Base-by-base conservation (phyloP, 225 moss, liverwort and hornwort genomes). In the Polytrichum commune region DNA sequence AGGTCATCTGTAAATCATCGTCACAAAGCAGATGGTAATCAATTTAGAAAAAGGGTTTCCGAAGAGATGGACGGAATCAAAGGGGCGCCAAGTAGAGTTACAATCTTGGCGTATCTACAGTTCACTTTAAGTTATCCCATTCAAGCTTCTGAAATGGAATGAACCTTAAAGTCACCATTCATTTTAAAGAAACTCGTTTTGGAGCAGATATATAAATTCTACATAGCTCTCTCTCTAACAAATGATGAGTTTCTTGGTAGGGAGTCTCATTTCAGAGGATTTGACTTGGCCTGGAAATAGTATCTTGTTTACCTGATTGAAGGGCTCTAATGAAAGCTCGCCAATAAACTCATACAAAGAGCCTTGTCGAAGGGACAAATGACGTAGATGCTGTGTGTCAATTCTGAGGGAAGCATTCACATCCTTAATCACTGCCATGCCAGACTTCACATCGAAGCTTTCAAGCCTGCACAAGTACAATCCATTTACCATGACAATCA, bases 271-370 rank as follows among this genome's bases (percentile, higher is more conserved):
- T 60, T 2, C 22, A 60, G 60, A n/a, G 25, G 22, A 60, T 60
- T 60, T 22, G 60, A 22, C 22, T n/a, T 60, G 60, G 25, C n/a
- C 29, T 19, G 29, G 35, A 2, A 24, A 6, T 25, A 24, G 19
- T 24, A 22, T 22, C 18, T 23, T 30, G 20, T 27, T 55, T 75
- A 88, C 89, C 91, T 88, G 56, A 53, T 63, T 76, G 46, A 68
- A 55, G 23, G 79, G 75, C 66, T 87, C 84, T 10, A 78, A 64
- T 57, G 81, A 71, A 16, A 93, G 82, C 70, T 96, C 92, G 53
- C 92, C 92, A 67, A 93, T 77, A 46, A 93, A 96, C 68, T 90
- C 92, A 26, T 87, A 93, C 8, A 89, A 76, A 29, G 92, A 93
- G 4, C 89, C 89, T 19, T 55, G 25, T 28, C 89, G 86, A 60